Percentiles rank a stretch among this genome's conserved stretches.
These are phyloP conservation scores for Fusarium austroafricanum DNA, from an alignment of 2,329 filamentous ascomycete genomes.

Conservation along the genomic window DNA sequence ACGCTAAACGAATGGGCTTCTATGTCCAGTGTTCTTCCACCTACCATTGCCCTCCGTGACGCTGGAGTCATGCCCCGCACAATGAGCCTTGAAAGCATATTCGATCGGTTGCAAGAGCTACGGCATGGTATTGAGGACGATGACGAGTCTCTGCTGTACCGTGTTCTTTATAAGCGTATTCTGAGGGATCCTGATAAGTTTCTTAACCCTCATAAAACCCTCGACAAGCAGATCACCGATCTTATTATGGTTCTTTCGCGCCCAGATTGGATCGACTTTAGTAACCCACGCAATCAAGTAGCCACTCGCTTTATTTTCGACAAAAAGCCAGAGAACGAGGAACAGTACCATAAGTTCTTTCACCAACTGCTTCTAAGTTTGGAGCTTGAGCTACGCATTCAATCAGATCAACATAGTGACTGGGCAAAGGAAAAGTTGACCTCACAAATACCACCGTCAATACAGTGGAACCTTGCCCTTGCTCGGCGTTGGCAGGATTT, in stretches of 20 bases:
- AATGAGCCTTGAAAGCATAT: slow-evolving; percentile 67
- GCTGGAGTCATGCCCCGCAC: slow-evolving; percentile 69
- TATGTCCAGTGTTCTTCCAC: slow-evolving; percentile 66
- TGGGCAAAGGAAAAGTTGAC: slow-evolving; percentile 74
- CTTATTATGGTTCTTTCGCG: slow-evolving; percentile 76
- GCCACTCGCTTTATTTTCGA: slow-evolving; percentile 79
- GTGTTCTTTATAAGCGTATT: slow-evolving; percentile 74
- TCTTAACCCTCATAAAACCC: slow-evolving; percentile 68
- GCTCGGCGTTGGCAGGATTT: slow-evolving; percentile 79
- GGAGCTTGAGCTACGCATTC: slow-evolving; percentile 77
- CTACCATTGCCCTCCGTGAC: slow-evolving; percentile 68
- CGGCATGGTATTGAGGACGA: slow-evolving; percentile 67
- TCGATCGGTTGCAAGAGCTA: slow-evolving; percentile 69
- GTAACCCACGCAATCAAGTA: slow-evolving; percentile 75
- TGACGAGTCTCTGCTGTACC: slow-evolving; percentile 69
- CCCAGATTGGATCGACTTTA: slow-evolving; percentile 80
- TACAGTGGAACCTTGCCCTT: slow-evolving; percentile 79
- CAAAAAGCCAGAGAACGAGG: slow-evolving; percentile 64
- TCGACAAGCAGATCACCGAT: slow-evolving; percentile 79
- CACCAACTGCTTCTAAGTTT: slow-evolving; percentile 80
- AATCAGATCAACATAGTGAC: slow-evolving; percentile 69
- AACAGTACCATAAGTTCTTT: slow-evolving; percentile 74
- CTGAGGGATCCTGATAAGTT: slow-evolving; percentile 75
- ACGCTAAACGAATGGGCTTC: slow-evolving; percentile 77
- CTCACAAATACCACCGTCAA: slow-evolving; percentile 73